Percentiles rank a stretch among this genome's conserved stretches.
phyloP scores from a whole-genome alignment of 148 eudicot species.

The Persicaria tinctoria region DNA sequence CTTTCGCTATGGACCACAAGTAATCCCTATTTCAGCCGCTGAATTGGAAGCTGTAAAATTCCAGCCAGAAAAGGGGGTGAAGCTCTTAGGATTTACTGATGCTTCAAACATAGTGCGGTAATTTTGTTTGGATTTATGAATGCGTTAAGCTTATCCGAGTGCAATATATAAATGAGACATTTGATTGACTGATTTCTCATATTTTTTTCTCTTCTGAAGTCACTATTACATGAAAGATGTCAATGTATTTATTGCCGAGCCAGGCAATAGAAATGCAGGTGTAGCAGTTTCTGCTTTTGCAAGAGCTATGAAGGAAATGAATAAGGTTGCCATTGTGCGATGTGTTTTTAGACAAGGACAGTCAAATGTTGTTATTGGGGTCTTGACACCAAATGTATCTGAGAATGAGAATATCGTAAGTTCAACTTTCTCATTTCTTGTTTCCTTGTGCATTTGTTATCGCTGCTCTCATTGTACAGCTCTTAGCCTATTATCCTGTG shows the following conservation, averaged over 20 bases:
- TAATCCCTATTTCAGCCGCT: slow-evolving; percentile 86
- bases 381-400: slow-evolving; percentile 81
- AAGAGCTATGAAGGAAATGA: slow-evolving; percentile 89
- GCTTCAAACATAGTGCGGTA: slow-evolving; percentile 79
- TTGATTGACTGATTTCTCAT: slow-evolving; percentile 1
- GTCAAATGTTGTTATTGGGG: slow-evolving; percentile 73
- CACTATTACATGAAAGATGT: slow-evolving; percentile 94
- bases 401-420: slow-evolving; percentile 65
- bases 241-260: slow-evolving; percentile 83
- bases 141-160: not conserved
- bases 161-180: not conserved
- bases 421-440: slow-evolving; percentile 2
- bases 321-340: slow-evolving; percentile 86
- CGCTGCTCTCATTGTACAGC: not conserved
- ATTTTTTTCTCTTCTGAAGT: slow-evolving; percentile 32
- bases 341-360: slow-evolving; percentile 99
- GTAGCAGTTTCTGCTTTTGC: slow-evolving; percentile 83
- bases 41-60: slow-evolving; percentile 94
- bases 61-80: slow-evolving; percentile 90
- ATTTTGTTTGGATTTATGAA: slow-evolving; percentile 16
- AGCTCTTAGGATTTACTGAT: slow-evolving; percentile 88
- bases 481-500: not conserved
- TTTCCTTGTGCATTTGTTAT: not conserved
- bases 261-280: slow-evolving; percentile 67
- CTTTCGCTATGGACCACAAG: slow-evolving; percentile 95